These are phyloP conservation scores for Metschnikowia cubensis DNA, from an alignment of 805 yeast genomes.

Conservation along the genomic window DNA sequence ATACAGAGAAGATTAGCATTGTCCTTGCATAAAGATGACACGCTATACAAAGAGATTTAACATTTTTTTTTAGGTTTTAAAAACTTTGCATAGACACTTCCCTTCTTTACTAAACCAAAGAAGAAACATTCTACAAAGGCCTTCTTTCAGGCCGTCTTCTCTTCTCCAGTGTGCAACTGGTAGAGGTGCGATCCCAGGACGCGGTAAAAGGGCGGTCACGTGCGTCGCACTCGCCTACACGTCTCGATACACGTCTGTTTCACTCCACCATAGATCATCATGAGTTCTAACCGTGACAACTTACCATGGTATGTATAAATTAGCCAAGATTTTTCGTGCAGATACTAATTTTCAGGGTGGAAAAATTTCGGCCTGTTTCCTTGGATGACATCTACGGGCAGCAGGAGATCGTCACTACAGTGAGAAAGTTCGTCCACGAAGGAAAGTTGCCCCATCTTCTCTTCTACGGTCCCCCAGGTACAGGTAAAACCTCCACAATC, in stretches of 20 bases:
- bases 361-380: constrained; percentile 84
- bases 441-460: constrained; percentile 86
- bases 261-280: neutral
- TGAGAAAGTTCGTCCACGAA: constrained; percentile 76
- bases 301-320: constrained; percentile 19
- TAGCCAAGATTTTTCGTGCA: neutral
- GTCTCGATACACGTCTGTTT: neutral
- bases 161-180: neutral
- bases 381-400: constrained; percentile 92
- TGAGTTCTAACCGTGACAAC: constrained; percentile 10
- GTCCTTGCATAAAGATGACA: constrained; percentile 99
- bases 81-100: no score
- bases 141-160: neutral
- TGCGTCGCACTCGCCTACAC: constrained; percentile 1
- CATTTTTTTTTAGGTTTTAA: constrained; percentile 60
- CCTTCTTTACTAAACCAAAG: neutral
- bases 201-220: neutral
- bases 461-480: constrained; percentile 95
- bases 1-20: constrained; percentile 99
- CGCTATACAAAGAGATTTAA: constrained; percentile 99
- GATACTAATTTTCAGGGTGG: constrained; percentile 56
- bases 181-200: neutral
- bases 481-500: constrained; percentile 88
- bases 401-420: constrained; percentile 77
- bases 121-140: neutral